Conservation (phyloP, 306 rosid species). For the Cucumis hystrix region DNA sequence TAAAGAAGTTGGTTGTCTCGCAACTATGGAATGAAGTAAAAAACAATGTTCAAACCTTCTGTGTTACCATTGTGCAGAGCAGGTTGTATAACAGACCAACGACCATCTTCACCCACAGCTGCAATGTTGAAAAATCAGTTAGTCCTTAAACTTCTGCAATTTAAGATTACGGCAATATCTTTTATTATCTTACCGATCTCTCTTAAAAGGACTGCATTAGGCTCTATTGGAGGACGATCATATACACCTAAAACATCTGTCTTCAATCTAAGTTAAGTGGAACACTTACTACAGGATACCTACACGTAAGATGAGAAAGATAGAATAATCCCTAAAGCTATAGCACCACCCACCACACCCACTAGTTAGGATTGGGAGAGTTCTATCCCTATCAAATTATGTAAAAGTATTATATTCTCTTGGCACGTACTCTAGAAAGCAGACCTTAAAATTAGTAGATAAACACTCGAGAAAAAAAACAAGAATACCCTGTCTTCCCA, state of each 20-base stretch:
- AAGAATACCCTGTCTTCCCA: not conserved
- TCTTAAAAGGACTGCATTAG: conserved; percentile 54
- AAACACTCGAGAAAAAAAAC: not conserved
- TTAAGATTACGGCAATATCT: not conserved
- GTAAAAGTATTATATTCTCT: not conserved
- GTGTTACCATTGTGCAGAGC: conserved; percentile 34
- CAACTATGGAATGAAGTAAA: not conserved
- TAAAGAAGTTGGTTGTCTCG: not conserved
- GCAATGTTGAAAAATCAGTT: conserved; percentile 6
- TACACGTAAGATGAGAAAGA: not conserved
- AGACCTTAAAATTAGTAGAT: not conserved
- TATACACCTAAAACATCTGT: conserved; percentile 88
- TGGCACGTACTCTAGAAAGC: not conserved
- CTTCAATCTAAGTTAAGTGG: conserved; percentile 30
- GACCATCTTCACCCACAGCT: conserved; percentile 67
- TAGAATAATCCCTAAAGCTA: not conserved
- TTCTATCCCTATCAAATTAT: not conserved
- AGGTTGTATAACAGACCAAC: conserved; percentile 70
- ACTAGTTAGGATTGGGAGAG: not conserved
- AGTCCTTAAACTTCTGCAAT: not conserved
- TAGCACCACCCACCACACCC: not conserved
- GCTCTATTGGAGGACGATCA: conserved; percentile 72
- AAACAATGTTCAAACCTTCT: conserved; percentile 16
- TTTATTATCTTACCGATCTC: conserved; percentile 53
- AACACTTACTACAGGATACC: conserved; percentile 18